These are phyloP conservation scores for Brassica hybrid DNA, from an alignment of 441 rosid species.

Conservation along the genomic window DNA sequence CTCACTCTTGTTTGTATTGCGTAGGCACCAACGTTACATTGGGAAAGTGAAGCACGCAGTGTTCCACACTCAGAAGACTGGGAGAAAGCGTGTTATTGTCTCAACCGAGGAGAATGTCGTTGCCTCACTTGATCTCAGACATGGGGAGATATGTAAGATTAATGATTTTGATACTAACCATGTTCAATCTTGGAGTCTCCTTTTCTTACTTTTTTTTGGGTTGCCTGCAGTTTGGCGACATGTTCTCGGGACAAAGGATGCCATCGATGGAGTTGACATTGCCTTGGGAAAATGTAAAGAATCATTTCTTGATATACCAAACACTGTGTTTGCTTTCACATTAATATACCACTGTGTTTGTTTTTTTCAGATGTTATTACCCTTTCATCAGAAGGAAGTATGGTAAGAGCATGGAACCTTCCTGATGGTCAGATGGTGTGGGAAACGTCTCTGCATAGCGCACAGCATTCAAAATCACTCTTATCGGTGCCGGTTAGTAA, in stretches of 20 bases:
- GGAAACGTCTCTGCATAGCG: slow-evolving; percentile 78
- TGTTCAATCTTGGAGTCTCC: not conserved
- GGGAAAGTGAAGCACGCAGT: slow-evolving; percentile 97
- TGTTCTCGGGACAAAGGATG: slow-evolving; percentile 78
- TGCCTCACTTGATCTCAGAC: slow-evolving; percentile 96
- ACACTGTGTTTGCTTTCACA: slow-evolving; percentile 21
- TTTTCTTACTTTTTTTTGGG: slow-evolving; percentile 21
- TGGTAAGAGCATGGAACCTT: slow-evolving; percentile 96
- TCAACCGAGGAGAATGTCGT: slow-evolving; percentile 94
- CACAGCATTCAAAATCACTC: slow-evolving; percentile 64
- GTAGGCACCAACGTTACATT: slow-evolving; percentile 87
- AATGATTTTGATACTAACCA: not conserved
- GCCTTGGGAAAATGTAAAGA: slow-evolving; percentile 89
- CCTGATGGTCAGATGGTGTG: slow-evolving; percentile 99
- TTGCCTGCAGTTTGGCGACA: slow-evolving; percentile 91
- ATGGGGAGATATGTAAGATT: slow-evolving; percentile 85
- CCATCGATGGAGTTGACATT: slow-evolving; percentile 73
- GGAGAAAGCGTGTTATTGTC: slow-evolving; percentile 94
- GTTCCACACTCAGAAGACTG: slow-evolving; percentile 95
- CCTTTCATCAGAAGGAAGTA: slow-evolving; percentile 85
- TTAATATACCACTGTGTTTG: slow-evolving; percentile 5
- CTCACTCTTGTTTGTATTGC: slow-evolving; percentile 19
- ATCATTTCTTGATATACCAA: no score
- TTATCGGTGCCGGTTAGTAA: slow-evolving; percentile 71
- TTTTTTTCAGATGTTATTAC: slow-evolving; percentile 87